A percentile compares a stretch with the other conserved stretches of the same genome.
phyloP scores from a whole-genome alignment of 208 protist species.

The Leishmania tropica region DNA sequence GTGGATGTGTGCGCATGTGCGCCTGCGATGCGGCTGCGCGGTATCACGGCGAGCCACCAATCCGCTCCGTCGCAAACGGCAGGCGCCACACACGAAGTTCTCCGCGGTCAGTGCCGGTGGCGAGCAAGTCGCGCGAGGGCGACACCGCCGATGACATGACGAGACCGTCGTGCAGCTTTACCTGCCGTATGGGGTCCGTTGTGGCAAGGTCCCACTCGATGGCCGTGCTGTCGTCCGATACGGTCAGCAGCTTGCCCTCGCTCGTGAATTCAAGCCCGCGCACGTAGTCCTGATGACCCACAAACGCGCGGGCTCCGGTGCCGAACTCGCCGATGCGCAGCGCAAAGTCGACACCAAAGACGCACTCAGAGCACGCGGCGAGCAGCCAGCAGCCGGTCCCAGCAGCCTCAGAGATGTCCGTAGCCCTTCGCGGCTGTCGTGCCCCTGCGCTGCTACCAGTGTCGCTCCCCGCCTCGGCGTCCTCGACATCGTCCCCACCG shows the following conservation, averaged over 20 bases:
- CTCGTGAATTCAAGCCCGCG: slow-evolving; percentile 75
- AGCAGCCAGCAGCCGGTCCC: slow-evolving; percentile 61
- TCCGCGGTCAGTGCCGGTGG: slow-evolving; percentile 77
- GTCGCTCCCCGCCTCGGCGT: background rate
- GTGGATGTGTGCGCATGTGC: background rate
- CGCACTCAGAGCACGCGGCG: slow-evolving; percentile 76
- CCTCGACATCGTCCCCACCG: background rate
- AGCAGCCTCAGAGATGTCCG: slow-evolving; percentile 16
- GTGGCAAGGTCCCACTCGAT: slow-evolving; percentile 69
- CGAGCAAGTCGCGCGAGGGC: slow-evolving; percentile 40
- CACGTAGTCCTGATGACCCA: slow-evolving; percentile 82
- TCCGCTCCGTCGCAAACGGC: slow-evolving; percentile 68
- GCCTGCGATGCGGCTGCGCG: background rate
- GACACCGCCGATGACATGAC: slow-evolving; percentile 81
- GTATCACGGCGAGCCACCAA: slow-evolving; percentile 14
- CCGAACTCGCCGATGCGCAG: slow-evolving; percentile 50
- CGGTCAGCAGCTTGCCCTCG: slow-evolving; percentile 63
- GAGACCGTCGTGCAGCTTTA: slow-evolving; percentile 77
- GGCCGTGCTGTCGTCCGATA: slow-evolving; percentile 80
- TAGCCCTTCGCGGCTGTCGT: background rate
- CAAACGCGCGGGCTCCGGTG: slow-evolving; percentile 44
- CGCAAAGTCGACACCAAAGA: slow-evolving; percentile 72
- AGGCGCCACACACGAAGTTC: slow-evolving; percentile 76
- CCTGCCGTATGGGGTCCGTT: slow-evolving; percentile 58
- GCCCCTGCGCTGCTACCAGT: slow-evolving; percentile 4